These are phyloP conservation scores for Backusella tuberculispora DNA, from an alignment of 192 early-diverging fungal species.

Conservation along the genomic window DNA sequence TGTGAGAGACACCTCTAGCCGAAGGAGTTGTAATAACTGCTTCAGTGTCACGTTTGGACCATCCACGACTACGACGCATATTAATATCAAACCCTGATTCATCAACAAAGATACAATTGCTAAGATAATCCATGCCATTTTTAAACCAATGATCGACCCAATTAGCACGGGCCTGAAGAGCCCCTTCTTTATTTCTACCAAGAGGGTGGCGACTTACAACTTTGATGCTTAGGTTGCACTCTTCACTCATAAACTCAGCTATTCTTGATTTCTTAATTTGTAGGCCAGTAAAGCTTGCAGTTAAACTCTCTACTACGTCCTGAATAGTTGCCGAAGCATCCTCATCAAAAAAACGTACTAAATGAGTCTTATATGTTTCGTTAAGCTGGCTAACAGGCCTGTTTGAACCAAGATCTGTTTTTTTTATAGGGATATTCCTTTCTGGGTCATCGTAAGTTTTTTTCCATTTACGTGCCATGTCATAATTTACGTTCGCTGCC, in stretches of 20 bases:
- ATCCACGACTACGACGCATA: conserved; percentile 15
- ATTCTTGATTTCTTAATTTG: conserved; percentile 9
- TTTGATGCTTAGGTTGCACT: conserved; percentile 23
- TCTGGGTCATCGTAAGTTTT: conserved; percentile 19
- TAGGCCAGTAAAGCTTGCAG: background rate
- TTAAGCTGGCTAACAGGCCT: conserved; percentile 16
- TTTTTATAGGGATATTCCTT: conserved; percentile 20
- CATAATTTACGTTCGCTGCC: conserved; percentile 19
- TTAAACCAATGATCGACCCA: conserved; percentile 13
- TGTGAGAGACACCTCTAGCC: conserved; percentile 5
- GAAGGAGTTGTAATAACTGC: conserved; percentile 4
- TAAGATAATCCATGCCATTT: conserved; percentile 6
- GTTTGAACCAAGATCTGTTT: conserved; percentile 10
- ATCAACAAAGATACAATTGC: conserved; percentile 15
- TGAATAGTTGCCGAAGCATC: conserved; percentile 23
- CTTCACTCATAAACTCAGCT: conserved; percentile 23
- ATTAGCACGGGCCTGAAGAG: conserved; percentile 11
- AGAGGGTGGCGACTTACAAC: conserved; percentile 18
- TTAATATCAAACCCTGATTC: conserved; percentile 9
- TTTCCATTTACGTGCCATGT: too few species aligned
- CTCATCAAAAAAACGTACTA: conserved; percentile 1
- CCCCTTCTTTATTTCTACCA: conserved; percentile 19
- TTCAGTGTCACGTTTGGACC: background rate
- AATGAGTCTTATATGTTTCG: conserved; percentile 3
- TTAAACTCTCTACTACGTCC: conserved; percentile 13